Percentiles rank a stretch among this genome's conserved stretches.
phyloP scores from a whole-genome alignment of 2,329 filamentous ascomycete genomes.

The Ophiostoma australiae region DNA sequence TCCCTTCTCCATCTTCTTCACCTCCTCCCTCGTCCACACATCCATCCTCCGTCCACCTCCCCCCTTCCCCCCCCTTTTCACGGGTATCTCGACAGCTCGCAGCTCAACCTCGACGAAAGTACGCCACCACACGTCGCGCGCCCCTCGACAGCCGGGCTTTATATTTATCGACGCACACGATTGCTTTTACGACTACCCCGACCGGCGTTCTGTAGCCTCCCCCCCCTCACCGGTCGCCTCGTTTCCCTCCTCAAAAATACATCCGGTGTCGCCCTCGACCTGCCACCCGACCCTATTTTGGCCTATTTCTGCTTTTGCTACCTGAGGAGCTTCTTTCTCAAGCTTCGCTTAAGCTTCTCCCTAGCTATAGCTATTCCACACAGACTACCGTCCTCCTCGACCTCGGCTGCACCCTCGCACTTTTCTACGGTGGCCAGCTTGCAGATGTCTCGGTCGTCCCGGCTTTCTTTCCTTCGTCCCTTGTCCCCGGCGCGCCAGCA shows the following conservation, averaged over 20 bases:
- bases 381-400: not conserved
- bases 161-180: not conserved
- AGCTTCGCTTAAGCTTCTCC: not conserved
- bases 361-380: not conserved
- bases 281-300: not conserved
- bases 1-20: slow-evolving; percentile 14
- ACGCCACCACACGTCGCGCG: slow-evolving; percentile 1
- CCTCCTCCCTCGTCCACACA: not conserved
- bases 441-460: slow-evolving; percentile 27
- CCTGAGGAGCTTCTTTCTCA: not conserved
- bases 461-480: slow-evolving; percentile 17
- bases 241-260: not conserved
- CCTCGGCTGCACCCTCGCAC: not conserved
- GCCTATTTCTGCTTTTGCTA: not conserved
- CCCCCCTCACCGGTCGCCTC: not conserved
- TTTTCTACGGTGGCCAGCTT: slow-evolving; percentile 4
- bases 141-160: not conserved
- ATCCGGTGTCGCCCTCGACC: slow-evolving; percentile 2
- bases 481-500: slow-evolving; percentile 21
- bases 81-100: not conserved
- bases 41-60: not conserved
- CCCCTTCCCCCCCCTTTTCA: not conserved
- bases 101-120: slow-evolving; percentile 2
- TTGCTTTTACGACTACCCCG: not conserved
- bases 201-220: not conserved